Evolutionary conservation across 805 yeast genomes (phyloP).

Genomic region (Zygosaccharomyces gambellarensis): DNA sequence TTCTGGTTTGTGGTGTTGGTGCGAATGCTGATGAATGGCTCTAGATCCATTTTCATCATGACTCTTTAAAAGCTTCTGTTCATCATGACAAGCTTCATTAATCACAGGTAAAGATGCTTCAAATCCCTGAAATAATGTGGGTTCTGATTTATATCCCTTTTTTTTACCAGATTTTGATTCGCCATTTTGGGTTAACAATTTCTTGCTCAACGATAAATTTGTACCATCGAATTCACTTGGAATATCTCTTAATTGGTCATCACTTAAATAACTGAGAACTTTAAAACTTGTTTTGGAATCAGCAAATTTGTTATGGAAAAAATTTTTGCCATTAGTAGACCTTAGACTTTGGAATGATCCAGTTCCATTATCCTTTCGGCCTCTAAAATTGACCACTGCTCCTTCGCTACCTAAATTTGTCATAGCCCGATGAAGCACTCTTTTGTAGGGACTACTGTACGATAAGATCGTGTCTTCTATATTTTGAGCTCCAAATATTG

Average conservation of each 20-base stretch:
- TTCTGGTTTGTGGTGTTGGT: constrained; percentile 25
- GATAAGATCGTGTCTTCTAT: constrained; percentile 34
- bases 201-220: constrained; percentile 1
- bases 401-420: constrained; percentile 20
- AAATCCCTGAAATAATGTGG: constrained; percentile 67
- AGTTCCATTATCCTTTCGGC: constrained; percentile 11
- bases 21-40: constrained; percentile 14
- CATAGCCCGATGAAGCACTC: constrained; percentile 28
- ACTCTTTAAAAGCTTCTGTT: constrained; percentile 21
- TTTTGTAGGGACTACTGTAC: constrained; percentile 30
- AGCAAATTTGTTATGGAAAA: constrained; percentile 36
- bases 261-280: constrained; percentile 52
- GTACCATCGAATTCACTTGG: constrained; percentile 32
- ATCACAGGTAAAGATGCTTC: constrained; percentile 52
- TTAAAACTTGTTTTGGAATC: constrained; percentile 41
- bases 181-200: constrained; percentile 14
- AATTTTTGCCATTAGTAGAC: constrained; percentile 34
- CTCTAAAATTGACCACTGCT: constrained; percentile 13
- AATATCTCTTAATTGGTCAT: constrained; percentile 52
- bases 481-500: constrained; percentile 43
- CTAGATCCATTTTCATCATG: constrained; percentile 17
- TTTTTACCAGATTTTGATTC: constrained; percentile 7
- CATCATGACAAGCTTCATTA: constrained; percentile 39
- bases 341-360: constrained; percentile 28
- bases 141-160: constrained; percentile 23